Evolutionary conservation across 805 yeast species (phyloP).

Genomic region (Peterozyma toletana): DNA sequence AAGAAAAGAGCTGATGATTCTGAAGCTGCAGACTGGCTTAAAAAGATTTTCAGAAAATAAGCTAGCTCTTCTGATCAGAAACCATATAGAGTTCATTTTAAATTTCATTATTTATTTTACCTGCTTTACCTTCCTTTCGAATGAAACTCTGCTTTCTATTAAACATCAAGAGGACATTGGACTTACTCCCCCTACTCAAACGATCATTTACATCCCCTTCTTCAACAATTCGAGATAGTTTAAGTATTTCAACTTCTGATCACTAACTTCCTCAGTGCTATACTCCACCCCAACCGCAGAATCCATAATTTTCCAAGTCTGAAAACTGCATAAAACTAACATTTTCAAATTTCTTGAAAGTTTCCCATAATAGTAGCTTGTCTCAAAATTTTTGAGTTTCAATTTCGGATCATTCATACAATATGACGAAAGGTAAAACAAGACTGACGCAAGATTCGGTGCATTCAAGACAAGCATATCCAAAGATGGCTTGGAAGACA

Average conservation of each 20-base stretch:
- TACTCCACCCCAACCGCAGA: not conserved
- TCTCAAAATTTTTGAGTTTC: conserved; percentile 3
- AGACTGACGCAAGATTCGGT: conserved; percentile 1
- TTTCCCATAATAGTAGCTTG: conserved; percentile 4
- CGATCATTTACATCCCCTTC: not conserved
- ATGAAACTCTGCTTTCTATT: too few relatives aligned
- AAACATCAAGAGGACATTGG: too few relatives aligned
- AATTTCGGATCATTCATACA: not conserved
- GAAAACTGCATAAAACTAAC: not conserved
- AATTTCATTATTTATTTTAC: too few relatives aligned
- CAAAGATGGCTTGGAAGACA: not conserved
- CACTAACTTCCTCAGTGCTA: conserved; percentile 5
- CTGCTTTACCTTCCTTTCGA: too few relatives aligned
- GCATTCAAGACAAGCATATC: not conserved
- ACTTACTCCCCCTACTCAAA: too few relatives aligned
- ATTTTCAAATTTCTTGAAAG: not conserved
- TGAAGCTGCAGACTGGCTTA: too few relatives aligned
- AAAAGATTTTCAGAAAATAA: too few relatives aligned
- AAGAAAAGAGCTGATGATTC: too few relatives aligned
- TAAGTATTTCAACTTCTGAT: conserved; percentile 3
- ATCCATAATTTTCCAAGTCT: conserved; percentile 1
- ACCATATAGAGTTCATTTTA: too few relatives aligned
- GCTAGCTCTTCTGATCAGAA: too few relatives aligned
- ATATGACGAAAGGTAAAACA: conserved; percentile 5
- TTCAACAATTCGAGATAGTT: conserved; percentile 1